phyloP scores from a whole-genome alignment of 768 basidiomycete genomes.

The Strobilomyces echinocephalus region DNA sequence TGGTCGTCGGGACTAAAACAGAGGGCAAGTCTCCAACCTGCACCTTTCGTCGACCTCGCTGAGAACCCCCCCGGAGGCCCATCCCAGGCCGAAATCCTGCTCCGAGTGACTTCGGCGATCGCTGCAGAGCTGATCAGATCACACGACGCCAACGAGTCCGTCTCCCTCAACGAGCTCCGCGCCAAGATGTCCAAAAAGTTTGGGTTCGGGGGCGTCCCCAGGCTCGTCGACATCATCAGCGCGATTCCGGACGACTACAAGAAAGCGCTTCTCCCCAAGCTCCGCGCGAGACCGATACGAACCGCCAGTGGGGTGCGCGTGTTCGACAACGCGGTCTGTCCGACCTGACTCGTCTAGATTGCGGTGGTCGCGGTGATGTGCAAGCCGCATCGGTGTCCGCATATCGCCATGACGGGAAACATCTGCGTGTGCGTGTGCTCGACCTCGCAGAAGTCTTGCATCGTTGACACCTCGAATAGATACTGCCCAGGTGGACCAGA shows the following conservation, averaged over 20 bases:
- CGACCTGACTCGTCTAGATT: slow-evolving; percentile 48
- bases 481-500: slow-evolving; percentile 99
- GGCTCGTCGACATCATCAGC: slow-evolving; percentile 96
- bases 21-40: slow-evolving; percentile 26
- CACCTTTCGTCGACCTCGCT: neutral
- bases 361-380: slow-evolving; percentile 99
- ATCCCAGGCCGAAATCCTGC: slow-evolving; percentile 85
- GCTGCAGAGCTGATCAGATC: slow-evolving; percentile 90
- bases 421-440: slow-evolving; percentile 81
- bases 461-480: slow-evolving; percentile 34
- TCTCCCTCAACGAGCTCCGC: slow-evolving; percentile 86
- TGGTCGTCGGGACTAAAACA: slow-evolving; percentile 41
- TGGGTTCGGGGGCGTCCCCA: slow-evolving; percentile 78
- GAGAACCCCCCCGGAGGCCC: slow-evolving; percentile 41
- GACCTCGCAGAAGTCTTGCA: neutral
- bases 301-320: slow-evolving; percentile 87
- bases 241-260: slow-evolving; percentile 98
- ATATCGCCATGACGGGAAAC: slow-evolving; percentile 99
- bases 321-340: neutral
- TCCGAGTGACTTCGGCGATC: slow-evolving; percentile 91
- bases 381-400: slow-evolving; percentile 98
- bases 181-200: slow-evolving; percentile 87
- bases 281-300: slow-evolving; percentile 90
- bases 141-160: slow-evolving; percentile 68
- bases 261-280: slow-evolving; percentile 80